These are phyloP conservation scores for Penicillium herquei DNA, from an alignment of 495 filamentous ascomycete genomes.

Conservation along the genomic window DNA sequence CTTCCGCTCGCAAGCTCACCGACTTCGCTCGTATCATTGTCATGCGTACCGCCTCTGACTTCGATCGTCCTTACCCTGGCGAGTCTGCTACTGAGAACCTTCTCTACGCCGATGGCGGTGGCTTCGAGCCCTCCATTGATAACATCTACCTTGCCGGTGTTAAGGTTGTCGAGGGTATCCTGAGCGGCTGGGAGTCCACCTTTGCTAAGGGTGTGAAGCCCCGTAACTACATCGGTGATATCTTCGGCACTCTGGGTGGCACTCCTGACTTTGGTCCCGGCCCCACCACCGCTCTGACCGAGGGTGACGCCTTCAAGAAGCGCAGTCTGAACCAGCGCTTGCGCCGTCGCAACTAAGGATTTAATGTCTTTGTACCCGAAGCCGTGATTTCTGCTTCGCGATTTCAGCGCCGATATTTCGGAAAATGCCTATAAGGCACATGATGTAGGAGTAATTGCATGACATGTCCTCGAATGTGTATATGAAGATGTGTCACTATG, in stretches of 20 bases:
- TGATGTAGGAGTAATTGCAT: too few relatives aligned
- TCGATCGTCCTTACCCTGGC: constrained; percentile 65
- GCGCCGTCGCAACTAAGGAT: constrained; percentile 2
- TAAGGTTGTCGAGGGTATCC: constrained; percentile 65
- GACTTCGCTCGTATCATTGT: constrained; percentile 70
- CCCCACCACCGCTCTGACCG: constrained; percentile 23
- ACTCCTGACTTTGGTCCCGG: constrained; percentile 65
- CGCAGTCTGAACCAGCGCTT: constrained; percentile 13
- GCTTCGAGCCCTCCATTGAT: constrained; percentile 54
- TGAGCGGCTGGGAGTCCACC: constrained; percentile 55
- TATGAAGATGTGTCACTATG: too few relatives aligned
- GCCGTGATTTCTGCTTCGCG: background rate
- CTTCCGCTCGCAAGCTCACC: constrained; percentile 49
- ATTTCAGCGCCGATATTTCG: too few relatives aligned
- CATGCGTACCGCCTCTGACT: constrained; percentile 72
- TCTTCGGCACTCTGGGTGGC: constrained; percentile 66
- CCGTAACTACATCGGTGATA: constrained; percentile 70
- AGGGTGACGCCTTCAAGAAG: constrained; percentile 31
- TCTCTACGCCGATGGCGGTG: constrained; percentile 56
- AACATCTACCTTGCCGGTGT: constrained; percentile 70
- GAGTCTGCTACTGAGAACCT: constrained; percentile 55
- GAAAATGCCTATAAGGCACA: too few relatives aligned
- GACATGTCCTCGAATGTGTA: too few relatives aligned
- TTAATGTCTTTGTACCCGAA: too few relatives aligned
- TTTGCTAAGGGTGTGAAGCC: constrained; percentile 60